Conservation (phyloP, 768 basidiomycete species). For the Phlebiopsis gigantea region DNA sequence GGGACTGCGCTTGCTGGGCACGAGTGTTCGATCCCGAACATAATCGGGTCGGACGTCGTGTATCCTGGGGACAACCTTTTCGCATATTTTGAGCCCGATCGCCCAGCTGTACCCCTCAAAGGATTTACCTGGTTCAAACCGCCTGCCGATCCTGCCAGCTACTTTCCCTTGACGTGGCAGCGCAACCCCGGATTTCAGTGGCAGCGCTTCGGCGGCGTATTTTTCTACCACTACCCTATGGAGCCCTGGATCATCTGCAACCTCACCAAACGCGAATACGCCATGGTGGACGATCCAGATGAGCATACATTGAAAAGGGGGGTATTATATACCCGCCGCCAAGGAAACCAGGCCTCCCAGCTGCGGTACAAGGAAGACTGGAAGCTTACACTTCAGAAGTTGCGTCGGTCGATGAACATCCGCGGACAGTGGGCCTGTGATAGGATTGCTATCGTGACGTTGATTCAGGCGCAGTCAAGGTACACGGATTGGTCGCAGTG, state of each 20-base stretch:
- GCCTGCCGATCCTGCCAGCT: no score
- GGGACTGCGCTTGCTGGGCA: no score
- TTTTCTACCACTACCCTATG: neutral
- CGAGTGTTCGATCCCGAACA: no score
- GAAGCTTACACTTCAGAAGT: neutral
- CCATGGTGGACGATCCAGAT: no score
- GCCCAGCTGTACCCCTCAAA: no score
- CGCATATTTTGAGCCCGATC: no score
- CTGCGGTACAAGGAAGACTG: neutral
- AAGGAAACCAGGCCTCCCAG: neutral
- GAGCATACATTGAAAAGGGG: neutral
- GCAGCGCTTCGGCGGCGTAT: constrained; percentile 1
- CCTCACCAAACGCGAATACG: neutral
- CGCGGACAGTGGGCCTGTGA: neutral
- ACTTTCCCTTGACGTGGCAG: no score
- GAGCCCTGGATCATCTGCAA: neutral
- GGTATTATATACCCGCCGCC: neutral
- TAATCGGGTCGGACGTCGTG: no score
- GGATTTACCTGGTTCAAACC: no score
- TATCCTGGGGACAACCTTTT: no score
- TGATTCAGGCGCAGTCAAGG: neutral
- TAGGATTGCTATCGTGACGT: neutral
- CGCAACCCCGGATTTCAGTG: no score
- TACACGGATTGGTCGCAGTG: neutral
- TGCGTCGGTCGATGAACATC: neutral